Base-by-base conservation (phyloP, 768 basidiomycete species). In the Pulveroboletus frians region DNA sequence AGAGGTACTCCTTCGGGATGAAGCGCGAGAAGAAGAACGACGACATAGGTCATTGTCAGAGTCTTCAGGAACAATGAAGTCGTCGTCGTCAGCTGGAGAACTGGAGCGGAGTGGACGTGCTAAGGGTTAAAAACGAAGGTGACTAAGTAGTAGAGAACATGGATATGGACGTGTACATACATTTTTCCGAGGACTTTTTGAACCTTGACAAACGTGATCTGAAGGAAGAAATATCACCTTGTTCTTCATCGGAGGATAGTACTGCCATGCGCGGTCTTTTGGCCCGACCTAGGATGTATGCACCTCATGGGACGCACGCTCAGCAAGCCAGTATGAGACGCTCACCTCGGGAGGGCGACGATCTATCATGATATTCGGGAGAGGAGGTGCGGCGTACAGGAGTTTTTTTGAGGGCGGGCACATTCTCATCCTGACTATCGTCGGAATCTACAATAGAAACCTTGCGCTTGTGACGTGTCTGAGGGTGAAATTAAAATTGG, bases 11-110 rank as follows among this genome's bases (percentile, higher is more conserved):
- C 56, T 57, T 23, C 70, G 71, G 15, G 78, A 79, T 1, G 80
- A 78, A 15, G 70, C 67, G 38, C 77, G 77, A 36, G 83, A 81
- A 4, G 75, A 76, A 10, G 74, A 71, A 17, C 45, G 83, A 71
- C 56, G 69, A 30, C 68, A 74, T 8, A 64, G 64, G 23, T 84
- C 84, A 2, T 72, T 74, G 20, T 84, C 85, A 10, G 79, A 79
- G 38, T 82, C 81, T 38, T 80, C 81, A 17, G 83, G 78, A 34
- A 77, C 83, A 57, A 88, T 76, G 59, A 91, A 90, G 50, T 88
- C 80, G 54, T 77, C 84, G 43, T 88, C 83, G 53, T 88, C 84
- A 43, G 76, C 79, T 29, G 59, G 73, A 53, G 71, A 67, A 44
- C 58, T 59, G 10, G 65, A 52, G 43, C 64, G 71, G 2, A 73